Evolutionary conservation across 768 basidiomycete species (phyloP).

Genomic region (Gymnopilus junonius): DNA sequence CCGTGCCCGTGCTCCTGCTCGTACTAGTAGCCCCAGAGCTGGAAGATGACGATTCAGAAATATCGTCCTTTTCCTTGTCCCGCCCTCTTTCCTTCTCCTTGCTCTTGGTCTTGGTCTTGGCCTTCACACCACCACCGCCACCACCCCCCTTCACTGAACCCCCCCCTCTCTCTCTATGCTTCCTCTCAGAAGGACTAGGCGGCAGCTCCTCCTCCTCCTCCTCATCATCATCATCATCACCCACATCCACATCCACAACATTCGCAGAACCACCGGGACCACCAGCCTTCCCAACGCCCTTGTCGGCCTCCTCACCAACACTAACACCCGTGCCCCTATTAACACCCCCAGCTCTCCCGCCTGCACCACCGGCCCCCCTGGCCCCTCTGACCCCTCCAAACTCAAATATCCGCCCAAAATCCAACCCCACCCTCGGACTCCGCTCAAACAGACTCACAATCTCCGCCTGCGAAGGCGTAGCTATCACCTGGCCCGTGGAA

Average conservation of each 20-base stretch:
- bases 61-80: constrained; percentile 22
- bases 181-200: constrained; percentile 51
- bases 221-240: constrained; percentile 25
- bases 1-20: no score
- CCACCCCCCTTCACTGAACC: no score
- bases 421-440: constrained; percentile 72
- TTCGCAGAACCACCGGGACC: no score
- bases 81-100: constrained; percentile 10
- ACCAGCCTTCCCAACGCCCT: no score
- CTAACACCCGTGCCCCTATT: neutral
- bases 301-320: constrained; percentile 30
- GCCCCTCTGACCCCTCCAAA: no score
- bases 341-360: neutral
- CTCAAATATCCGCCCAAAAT: constrained; percentile 82
- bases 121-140: no score
- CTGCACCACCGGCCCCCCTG: constrained; percentile 9
- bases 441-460: constrained; percentile 68
- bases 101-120: constrained; percentile 18
- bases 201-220: constrained; percentile 40
- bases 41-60: constrained; percentile 19
- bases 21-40: neutral
- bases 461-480: constrained; percentile 72
- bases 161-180: constrained; percentile 39
- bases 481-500: constrained; percentile 72
- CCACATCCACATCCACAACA: no score